These are phyloP conservation scores for Collybia mongolica DNA, from an alignment of 768 basidiomycete species.

Conservation along the genomic window DNA sequence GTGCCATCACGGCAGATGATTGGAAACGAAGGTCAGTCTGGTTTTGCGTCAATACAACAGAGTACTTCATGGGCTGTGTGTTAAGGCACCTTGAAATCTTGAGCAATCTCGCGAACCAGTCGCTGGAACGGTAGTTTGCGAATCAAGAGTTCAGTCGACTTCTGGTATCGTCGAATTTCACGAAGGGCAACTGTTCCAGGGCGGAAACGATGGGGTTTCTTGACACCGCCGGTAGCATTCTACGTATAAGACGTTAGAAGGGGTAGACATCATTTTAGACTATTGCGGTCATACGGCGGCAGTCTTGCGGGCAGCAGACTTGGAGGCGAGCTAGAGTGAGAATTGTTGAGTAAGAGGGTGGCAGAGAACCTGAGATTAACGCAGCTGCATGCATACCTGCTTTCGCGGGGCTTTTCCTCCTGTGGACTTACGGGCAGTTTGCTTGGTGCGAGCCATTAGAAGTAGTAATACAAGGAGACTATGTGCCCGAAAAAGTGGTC, in stretches of 20 bases:
- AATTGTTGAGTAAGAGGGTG: no score
- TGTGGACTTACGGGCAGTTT: no score
- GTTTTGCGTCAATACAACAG: background rate
- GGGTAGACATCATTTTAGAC: no score
- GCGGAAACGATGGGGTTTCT: background rate
- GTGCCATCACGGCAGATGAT: slow-evolving; percentile 83
- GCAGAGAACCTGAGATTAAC: no score
- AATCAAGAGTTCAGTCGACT: slow-evolving; percentile 84
- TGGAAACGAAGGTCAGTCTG: slow-evolving; percentile 85
- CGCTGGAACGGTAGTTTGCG: slow-evolving; percentile 91
- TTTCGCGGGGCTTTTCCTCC: slow-evolving; percentile 61
- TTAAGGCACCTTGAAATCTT: slow-evolving; percentile 76
- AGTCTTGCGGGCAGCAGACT: slow-evolving; percentile 58
- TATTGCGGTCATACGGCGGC: slow-evolving; percentile 30
- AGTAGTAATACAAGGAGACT: no score
- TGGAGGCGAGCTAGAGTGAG: slow-evolving; percentile 42
- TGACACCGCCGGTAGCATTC: slow-evolving; percentile 59
- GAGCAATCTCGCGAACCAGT: slow-evolving; percentile 86
- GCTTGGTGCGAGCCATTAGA: no score
- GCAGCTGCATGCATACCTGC: slow-evolving; percentile 19
- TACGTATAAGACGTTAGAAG: slow-evolving; percentile 14
- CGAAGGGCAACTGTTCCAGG: slow-evolving; percentile 87
- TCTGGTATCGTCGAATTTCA: slow-evolving; percentile 88
- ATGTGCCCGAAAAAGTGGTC: no score
- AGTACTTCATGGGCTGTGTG: background rate